These are phyloP conservation scores for Ceratocystis harringtonii DNA, from an alignment of 2,329 filamentous ascomycete species.

Conservation along the genomic window DNA sequence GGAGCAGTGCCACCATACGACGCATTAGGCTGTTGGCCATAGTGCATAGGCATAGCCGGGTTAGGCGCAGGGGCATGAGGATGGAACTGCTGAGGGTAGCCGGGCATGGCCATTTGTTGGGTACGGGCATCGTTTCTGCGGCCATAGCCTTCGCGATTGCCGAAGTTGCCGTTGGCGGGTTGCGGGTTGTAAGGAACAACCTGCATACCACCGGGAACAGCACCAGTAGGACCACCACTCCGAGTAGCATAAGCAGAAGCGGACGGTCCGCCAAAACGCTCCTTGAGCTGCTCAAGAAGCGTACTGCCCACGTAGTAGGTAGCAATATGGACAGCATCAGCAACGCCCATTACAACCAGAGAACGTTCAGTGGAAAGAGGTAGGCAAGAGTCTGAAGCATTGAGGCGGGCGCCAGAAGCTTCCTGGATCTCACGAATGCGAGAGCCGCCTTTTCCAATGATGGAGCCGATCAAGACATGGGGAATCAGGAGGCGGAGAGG, in stretches of 20 bases:
- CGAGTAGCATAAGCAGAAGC: conserved; percentile 96
- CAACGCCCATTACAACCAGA: conserved; percentile 93
- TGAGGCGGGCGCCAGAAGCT: conserved; percentile 86
- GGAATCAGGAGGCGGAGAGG: conserved; percentile 89
- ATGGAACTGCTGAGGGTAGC: conserved; percentile 57
- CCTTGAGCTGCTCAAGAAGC: conserved; percentile 91
- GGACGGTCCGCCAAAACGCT: conserved; percentile 87
- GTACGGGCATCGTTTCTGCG: conserved; percentile 57
- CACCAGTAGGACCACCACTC: conserved; percentile 81
- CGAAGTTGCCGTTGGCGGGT: conserved; percentile 71
- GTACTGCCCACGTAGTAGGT: conserved; percentile 98
- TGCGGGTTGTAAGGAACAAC: conserved; percentile 97
- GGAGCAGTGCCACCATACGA: conserved; percentile 64
- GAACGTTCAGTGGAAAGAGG: conserved; percentile 93
- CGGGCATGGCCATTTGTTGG: conserved; percentile 63
- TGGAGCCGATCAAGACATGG: conserved; percentile 93
- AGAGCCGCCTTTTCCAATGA: conserved; percentile 93
- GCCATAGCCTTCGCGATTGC: conserved; percentile 71
- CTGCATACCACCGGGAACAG: conserved; percentile 94
- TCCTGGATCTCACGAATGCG: conserved; percentile 98
- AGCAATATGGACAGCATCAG: conserved; percentile 95
- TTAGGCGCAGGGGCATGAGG: conserved; percentile 47
- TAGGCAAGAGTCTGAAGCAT: conserved; percentile 88
- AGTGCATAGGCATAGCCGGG: conserved; percentile 58
- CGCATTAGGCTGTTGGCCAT: conserved; percentile 55